These are phyloP conservation scores for Schwanniomyces sp. DNA, from an alignment of 805 yeast genomes.

Conservation along the genomic window DNA sequence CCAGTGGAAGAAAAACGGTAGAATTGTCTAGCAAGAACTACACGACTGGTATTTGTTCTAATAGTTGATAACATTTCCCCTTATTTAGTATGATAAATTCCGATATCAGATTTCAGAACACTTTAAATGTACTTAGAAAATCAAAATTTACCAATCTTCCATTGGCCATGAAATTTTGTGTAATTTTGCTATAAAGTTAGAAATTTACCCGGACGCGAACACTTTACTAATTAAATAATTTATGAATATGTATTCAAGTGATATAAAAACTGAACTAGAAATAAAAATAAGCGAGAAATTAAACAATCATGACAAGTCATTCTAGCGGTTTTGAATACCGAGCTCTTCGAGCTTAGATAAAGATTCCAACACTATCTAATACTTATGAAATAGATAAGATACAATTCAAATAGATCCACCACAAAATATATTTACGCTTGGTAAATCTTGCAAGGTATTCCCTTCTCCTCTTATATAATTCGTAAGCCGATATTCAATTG, in stretches of 20 bases:
- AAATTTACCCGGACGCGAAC: background rate
- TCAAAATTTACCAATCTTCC: conserved; percentile 4
- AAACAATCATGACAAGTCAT: background rate
- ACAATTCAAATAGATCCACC: background rate
- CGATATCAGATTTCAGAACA: background rate
- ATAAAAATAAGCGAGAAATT: conserved; percentile 1
- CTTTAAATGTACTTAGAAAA: background rate
- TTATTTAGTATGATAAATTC: background rate
- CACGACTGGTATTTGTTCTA: conserved; percentile 2
- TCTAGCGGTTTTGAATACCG: background rate
- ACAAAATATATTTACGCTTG: background rate
- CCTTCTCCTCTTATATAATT: background rate
- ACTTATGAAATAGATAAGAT: background rate
- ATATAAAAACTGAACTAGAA: conserved; percentile 1
- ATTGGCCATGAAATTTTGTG: conserved; percentile 5
- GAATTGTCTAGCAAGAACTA: conserved; percentile 1
- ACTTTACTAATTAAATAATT: background rate
- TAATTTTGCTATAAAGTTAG: background rate
- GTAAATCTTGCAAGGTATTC: background rate
- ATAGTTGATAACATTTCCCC: conserved; percentile 2
- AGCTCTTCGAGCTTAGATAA: background rate
- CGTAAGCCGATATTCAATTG: background rate
- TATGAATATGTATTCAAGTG: conserved; percentile 1
- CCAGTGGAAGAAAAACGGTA: conserved; percentile 15
- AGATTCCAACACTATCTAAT: background rate